Base-by-base conservation (phyloP, 768 basidiomycete genomes). In the Mycena polygramma region DNA sequence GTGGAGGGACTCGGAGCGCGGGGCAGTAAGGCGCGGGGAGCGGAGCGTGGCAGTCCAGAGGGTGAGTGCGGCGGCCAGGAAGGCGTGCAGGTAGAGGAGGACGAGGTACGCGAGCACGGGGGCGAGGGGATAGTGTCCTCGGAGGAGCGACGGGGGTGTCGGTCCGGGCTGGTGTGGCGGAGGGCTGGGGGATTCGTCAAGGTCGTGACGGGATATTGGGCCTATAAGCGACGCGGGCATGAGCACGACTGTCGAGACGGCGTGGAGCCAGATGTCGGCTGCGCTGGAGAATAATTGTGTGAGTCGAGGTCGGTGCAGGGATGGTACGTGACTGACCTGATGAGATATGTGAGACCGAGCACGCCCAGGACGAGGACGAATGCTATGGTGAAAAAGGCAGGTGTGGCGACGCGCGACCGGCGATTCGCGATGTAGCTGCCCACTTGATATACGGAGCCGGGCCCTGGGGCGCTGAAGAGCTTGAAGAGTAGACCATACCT, bases 241-340 rank as follows among this genome's bases (percentile, higher is more conserved):
- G 46, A 62, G 3, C 52, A 70, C 69, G 46, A 68, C 69, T 39
- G 63, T 20, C 11, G 72, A 39, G 30, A 58, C 53, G 7, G 65
- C 69, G 61, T 73, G 72, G 5, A 73, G 72, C 72, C 72, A 73
- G 39, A 70, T 49, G 24, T 73, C 67, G 9, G 69, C 72, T 8
- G 49, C 39, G 43, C 68, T 73, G 62, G 36, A 11, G 26, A 13
- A 15, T 11, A 10, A 10, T 41, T 15, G 19, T 15, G 19, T 58
- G 0, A 39, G 63, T 43, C 17, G 46, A 8, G 17, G 2, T 11
- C 24, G 15, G 17, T 5, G 0, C 26, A 15, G 11, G 14, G 4
- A 58, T 24, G 14, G 1, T 2, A 41, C 11, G 41, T 3, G 6
- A 45, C 70, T 9, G 19, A 71, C 62, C 71, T 72, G 64, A 69